Evolutionary conservation across 139 green algal species (phyloP), one percentile per base, ranked within the genome.

Genomic region (Haematococcus lacustris): DNA sequence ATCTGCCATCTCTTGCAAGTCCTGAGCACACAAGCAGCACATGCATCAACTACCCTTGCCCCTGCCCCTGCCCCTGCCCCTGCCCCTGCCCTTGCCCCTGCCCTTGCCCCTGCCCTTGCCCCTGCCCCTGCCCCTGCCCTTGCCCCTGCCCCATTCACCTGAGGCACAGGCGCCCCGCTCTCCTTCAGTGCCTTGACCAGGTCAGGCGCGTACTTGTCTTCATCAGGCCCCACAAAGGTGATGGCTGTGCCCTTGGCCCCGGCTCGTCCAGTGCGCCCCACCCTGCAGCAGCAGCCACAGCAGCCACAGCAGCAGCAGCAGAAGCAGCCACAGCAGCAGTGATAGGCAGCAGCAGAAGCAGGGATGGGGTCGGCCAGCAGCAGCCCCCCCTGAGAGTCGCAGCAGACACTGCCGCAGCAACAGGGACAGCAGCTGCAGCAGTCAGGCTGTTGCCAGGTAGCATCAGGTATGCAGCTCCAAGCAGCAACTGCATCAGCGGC

Each of bases 131-230:
- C 43, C 43, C 43, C 43, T 17, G 9, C 17, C 9, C 43, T 28
- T 53, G 38, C 6, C 47, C 13, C 34, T n/a, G n/a, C n/a, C n/a
- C n/a, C n/a, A n/a, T n/a, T n/a, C 3, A 70, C 87, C 40, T 90
- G 73, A 0, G 94, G 94, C 1, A 98, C 76, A 1, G 84, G 38
- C 26, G 90, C 87, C 37, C 82, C 78, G 39, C 78, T 88, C 70
- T 98, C 91, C 61, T 80, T 81, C 41, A 98, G 78, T 25, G 95
- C 95, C 73, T 96, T 96, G n/a, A 98, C 88, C 51, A 99, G 75
- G 81, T 99, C 95, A 0, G 92, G 91, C 0, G 95, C 93, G 70
- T 93, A 98, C 38, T 89, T 83, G 30, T 97, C 93, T 69, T 98
- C 93, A 9, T 97, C 88, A 0, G 82, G 78, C 0, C 38, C 75